Evolutionary conservation across 257 asterid species (phyloP).

Genomic region (Ligustrum vulgare): DNA sequence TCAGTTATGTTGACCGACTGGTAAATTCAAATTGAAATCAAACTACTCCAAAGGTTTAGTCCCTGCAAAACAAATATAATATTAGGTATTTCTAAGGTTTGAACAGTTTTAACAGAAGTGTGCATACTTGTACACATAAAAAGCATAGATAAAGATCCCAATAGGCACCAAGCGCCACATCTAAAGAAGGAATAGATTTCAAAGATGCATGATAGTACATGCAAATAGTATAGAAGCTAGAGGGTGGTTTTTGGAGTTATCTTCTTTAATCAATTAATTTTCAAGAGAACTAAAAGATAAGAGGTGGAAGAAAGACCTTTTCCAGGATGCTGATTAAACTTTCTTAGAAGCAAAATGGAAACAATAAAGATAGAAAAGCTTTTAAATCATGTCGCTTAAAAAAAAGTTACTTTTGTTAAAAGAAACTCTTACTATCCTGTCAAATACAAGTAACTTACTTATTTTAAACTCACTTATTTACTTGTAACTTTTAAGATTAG

Average conservation of each 20-base stretch:
- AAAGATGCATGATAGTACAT: background rate
- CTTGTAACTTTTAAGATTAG: background rate
- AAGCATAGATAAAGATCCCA: background rate
- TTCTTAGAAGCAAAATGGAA: background rate
- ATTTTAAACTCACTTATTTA: too few species aligned
- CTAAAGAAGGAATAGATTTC: background rate
- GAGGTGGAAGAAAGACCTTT: slow-evolving; percentile 1
- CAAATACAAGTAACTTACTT: background rate
- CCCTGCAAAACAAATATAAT: slow-evolving; percentile 30
- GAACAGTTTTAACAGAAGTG: background rate
- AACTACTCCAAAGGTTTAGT: slow-evolving; percentile 19
- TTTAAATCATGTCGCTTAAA: background rate
- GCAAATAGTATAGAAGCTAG: background rate
- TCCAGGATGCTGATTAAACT: background rate
- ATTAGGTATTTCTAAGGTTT: background rate
- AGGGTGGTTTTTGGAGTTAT: background rate
- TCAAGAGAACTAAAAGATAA: background rate
- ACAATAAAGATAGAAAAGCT: background rate
- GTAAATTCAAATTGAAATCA: background rate
- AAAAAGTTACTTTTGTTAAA: background rate
- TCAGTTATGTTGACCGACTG: background rate
- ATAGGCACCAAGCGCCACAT: background rate
- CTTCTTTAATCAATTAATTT: background rate
- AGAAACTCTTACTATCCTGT: background rate
- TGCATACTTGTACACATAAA: background rate